phyloP scores from a whole-genome alignment of 305 asterid genomes.

The Fraxinus floribunda region DNA sequence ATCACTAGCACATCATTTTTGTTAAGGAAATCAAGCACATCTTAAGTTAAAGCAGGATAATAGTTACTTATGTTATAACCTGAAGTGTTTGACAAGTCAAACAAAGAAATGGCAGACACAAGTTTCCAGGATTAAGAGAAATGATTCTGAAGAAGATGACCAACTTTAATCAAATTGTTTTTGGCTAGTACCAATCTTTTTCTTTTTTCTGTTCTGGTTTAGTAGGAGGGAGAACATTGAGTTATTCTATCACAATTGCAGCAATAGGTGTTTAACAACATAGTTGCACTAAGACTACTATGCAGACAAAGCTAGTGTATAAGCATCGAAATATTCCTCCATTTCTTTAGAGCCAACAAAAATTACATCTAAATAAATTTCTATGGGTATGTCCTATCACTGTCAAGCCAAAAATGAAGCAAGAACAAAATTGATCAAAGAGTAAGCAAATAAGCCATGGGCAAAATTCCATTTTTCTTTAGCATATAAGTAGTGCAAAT shows the following conservation, averaged over 20 bases:
- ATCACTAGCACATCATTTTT: neutral
- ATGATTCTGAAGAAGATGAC: conserved; percentile 7
- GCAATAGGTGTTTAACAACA: conserved; percentile 14
- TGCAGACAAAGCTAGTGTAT: neutral
- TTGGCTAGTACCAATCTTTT: neutral
- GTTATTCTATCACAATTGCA: conserved; percentile 12
- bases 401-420: neutral
- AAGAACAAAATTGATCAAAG: neutral
- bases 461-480: neutral
- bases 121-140: conserved; percentile 8
- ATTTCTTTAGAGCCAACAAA: neutral
- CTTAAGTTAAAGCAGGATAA: conserved; percentile 14
- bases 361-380: neutral
- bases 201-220: neutral
- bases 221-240: neutral
- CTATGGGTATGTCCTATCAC: neutral
- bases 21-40: neutral
- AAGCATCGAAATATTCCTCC: conserved; percentile 15
- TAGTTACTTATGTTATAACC: neutral
- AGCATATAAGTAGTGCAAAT: neutral
- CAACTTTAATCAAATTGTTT: neutral
- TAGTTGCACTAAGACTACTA: neutral
- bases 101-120: neutral
- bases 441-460: neutral
- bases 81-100: neutral